phyloP scores from a whole-genome alignment of 2,329 filamentous ascomycete species.

The Didymella pomorum region DNA sequence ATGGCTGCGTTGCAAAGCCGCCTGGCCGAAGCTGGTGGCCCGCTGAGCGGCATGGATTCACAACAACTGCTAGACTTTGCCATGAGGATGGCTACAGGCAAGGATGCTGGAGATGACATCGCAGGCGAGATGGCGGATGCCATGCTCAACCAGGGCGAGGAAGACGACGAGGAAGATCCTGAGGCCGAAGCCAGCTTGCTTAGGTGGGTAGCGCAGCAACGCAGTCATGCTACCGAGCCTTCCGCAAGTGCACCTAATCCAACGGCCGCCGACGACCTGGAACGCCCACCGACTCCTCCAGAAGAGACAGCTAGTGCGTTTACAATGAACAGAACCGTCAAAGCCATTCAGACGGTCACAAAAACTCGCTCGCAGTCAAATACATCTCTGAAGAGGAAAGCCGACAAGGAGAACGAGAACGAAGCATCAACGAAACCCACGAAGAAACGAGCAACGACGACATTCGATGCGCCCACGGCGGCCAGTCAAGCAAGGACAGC shows the following conservation, averaged over 20 bases:
- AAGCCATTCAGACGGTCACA: not conserved
- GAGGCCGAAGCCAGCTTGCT: slow-evolving; percentile 42
- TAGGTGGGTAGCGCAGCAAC: slow-evolving; percentile 46
- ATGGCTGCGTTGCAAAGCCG: slow-evolving; percentile 47
- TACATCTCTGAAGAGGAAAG: slow-evolving; percentile 47
- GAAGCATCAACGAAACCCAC: slow-evolving; percentile 26
- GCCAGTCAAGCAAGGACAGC: slow-evolving; percentile 43
- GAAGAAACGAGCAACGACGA: slow-evolving; percentile 43
- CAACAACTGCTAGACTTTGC: slow-evolving; percentile 54
- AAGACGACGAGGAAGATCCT: slow-evolving; percentile 43
- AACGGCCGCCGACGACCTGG: slow-evolving; percentile 21
- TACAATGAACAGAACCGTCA: not conserved
- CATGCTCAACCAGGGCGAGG: slow-evolving; percentile 50
- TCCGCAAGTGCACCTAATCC: slow-evolving; percentile 18
- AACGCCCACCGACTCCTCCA: slow-evolving; percentile 32
- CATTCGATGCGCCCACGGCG: slow-evolving; percentile 49
- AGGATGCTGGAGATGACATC: slow-evolving; percentile 54
- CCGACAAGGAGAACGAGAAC: slow-evolving; percentile 25
- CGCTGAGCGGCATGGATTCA: slow-evolving; percentile 53
- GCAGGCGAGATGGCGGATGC: slow-evolving; percentile 54
- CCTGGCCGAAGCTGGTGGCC: slow-evolving; percentile 46
- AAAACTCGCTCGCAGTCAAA: slow-evolving; percentile 11
- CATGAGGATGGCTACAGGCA: slow-evolving; percentile 55
- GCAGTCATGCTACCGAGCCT: slow-evolving; percentile 30
- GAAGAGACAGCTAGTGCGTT: slow-evolving; percentile 11